Evolutionary conservation across 192 early-diverging fungal genomes (phyloP).

Genomic region (Mortierella antarctica): DNA sequence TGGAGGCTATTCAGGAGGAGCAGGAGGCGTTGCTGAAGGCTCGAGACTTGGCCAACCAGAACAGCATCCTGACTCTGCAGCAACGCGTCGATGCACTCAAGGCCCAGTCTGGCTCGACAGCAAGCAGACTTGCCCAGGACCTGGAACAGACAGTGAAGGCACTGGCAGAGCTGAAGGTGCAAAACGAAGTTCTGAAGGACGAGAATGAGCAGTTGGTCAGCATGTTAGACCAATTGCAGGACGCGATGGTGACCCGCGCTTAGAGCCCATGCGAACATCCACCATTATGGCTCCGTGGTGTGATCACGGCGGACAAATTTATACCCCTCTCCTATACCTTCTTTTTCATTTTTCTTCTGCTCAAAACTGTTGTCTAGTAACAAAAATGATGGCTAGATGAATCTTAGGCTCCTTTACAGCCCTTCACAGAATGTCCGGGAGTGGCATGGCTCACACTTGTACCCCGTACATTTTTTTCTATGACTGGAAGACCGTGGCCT

Average conservation of each 20-base stretch:
- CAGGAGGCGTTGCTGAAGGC: neutral
- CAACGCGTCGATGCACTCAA: neutral
- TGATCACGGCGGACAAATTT: too few species aligned
- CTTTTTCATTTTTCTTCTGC: too few species aligned
- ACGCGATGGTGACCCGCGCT: neutral
- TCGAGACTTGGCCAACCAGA: neutral
- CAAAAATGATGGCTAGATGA: too few species aligned
- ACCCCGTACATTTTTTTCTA: neutral
- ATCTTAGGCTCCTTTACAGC: too few species aligned
- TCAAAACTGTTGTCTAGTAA: too few species aligned
- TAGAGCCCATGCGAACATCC: neutral
- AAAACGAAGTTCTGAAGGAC: conserved; percentile 6
- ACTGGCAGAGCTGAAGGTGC: conserved; percentile 57
- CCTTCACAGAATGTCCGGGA: too few species aligned
- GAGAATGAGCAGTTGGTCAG: conserved; percentile 27
- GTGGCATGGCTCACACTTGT: too few species aligned
- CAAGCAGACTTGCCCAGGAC: neutral
- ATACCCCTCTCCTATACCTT: too few species aligned
- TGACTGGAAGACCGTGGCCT: conserved; percentile 22
- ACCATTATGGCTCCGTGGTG: too few species aligned
- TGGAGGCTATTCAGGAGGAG: conserved; percentile 1
- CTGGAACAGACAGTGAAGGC: conserved; percentile 8
- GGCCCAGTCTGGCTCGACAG: neutral
- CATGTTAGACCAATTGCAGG: conserved; percentile 12
- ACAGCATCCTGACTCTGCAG: conserved; percentile 4